Percentiles rank a stretch among this genome's conserved stretches.
phyloP scores from a whole-genome alignment of 2,329 filamentous ascomycete genomes.

The Sclerotinia glacialis region DNA sequence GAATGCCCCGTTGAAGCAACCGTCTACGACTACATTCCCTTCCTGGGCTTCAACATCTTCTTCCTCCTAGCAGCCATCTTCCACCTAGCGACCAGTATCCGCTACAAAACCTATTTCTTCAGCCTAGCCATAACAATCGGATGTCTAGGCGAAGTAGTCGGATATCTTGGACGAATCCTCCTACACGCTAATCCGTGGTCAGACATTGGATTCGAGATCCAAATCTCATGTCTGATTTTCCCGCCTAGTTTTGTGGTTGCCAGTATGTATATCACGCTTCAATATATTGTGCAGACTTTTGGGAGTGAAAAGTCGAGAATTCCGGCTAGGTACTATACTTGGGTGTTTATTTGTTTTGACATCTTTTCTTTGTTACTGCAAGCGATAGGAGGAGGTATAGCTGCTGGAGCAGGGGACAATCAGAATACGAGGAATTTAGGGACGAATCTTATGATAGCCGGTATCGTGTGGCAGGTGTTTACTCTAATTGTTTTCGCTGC shows the following conservation, averaged over 20 bases:
- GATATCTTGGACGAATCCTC: slow-evolving; percentile 54
- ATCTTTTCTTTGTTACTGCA: slow-evolving; percentile 56
- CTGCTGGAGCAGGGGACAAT: slow-evolving; percentile 34
- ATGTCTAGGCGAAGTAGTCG: slow-evolving; percentile 52
- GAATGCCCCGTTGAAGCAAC: slow-evolving; percentile 39
- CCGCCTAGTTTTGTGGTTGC: slow-evolving; percentile 54
- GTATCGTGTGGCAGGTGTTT: slow-evolving; percentile 42
- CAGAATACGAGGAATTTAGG: slow-evolving; percentile 23
- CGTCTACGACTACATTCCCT: slow-evolving; percentile 52
- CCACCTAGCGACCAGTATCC: slow-evolving; percentile 45
- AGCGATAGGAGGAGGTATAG: slow-evolving; percentile 56
- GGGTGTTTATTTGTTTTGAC: slow-evolving; percentile 59
- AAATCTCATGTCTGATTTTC: slow-evolving; percentile 43
- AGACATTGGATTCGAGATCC: slow-evolving; percentile 44
- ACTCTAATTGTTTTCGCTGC: slow-evolving; percentile 42
- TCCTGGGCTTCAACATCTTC: slow-evolving; percentile 53
- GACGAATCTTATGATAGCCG: slow-evolving; percentile 42
- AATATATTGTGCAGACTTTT: slow-evolving; percentile 29
- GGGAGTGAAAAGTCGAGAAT: slow-evolving; percentile 33
- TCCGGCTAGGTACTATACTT: slow-evolving; percentile 46
- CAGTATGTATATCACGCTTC: slow-evolving; percentile 58
- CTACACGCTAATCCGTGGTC: slow-evolving; percentile 54
- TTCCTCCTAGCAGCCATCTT: slow-evolving; percentile 48
- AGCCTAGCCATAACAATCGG: slow-evolving; percentile 46
- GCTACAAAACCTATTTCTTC: slow-evolving; percentile 54